phyloP scores from a whole-genome alignment of 768 basidiomycete genomes.

The Coprinellus micaceus region DNA sequence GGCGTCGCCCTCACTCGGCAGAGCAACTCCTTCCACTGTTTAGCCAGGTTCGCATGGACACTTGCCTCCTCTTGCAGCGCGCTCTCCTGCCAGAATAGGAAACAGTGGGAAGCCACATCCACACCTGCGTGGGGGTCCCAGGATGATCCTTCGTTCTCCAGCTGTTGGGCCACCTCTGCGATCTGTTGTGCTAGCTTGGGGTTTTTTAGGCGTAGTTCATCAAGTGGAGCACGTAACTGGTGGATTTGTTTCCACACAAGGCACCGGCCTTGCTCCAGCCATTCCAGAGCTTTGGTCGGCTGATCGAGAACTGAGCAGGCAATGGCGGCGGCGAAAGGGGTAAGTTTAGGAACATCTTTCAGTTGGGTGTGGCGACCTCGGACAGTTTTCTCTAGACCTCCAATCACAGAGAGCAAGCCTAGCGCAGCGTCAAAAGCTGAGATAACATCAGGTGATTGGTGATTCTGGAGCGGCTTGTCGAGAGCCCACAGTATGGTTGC shows the following conservation, averaged over 20 bases:
- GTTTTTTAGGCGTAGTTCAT: conserved; percentile 13
- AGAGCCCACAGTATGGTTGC: background rate
- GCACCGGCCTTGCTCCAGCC: conserved; percentile 23
- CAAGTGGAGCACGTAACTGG: conserved; percentile 20
- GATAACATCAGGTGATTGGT: too few relatives aligned
- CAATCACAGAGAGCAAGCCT: too few relatives aligned
- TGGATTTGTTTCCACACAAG: conserved; percentile 26
- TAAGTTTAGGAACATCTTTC: background rate
- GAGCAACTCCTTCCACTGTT: conserved; percentile 16
- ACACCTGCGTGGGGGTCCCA: conserved; percentile 7
- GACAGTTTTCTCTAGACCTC: too few relatives aligned
- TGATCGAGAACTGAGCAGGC: conserved; percentile 19
- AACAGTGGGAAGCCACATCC: conserved; percentile 12
- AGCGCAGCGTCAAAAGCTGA: too few relatives aligned
- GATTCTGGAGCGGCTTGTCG: too few relatives aligned
- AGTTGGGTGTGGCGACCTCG: background rate
- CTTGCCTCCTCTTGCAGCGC: conserved; percentile 14
- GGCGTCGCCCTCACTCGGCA: conserved; percentile 9
- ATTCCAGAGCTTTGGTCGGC: conserved; percentile 24
- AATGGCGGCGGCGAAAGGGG: conserved; percentile 14
- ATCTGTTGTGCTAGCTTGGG: conserved; percentile 13
- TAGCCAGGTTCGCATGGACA: conserved; percentile 15
- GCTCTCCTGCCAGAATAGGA: conserved; percentile 1
- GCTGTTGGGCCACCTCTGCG: conserved; percentile 10
- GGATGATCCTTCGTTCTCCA: conserved; percentile 9